Evolutionary conservation across 2,329 filamentous ascomycete genomes (phyloP), one percentile per base, ranked within the genome.

Genomic region (Penicillium psychrosexuale): DNA sequence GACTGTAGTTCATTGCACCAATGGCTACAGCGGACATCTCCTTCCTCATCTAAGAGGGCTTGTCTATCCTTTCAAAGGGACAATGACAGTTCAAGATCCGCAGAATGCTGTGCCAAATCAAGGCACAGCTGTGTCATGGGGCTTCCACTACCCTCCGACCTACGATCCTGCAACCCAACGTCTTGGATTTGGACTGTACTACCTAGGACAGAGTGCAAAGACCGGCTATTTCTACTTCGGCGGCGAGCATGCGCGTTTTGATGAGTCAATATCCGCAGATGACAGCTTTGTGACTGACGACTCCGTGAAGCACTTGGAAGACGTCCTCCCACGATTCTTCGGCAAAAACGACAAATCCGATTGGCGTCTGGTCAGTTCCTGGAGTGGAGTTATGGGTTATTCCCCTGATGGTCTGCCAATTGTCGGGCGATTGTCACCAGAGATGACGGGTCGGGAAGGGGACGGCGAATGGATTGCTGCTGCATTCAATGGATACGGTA

Each of bases 401-500:
- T 80, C 78, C 0, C 68, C 73, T 0, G 80, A 83, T 62, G 77
- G 75, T 1, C 60, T 76, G 27, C 81, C 80, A 0, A 72, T 80
- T 55, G 76, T 88, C 44, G 84, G 84, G 0, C 63, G 69, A 2
- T 73, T 77, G 51, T 77, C 78, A 1, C 69, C 51, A 49, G 66
- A 40, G 70, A 76, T 13, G 57, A 86, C 38, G 6, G 60, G 54
- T 5, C 49, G 65, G 8, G 28, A 30, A 8, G 60, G 65, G 1
- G 44, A 56, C 1, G 62, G 63, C 15, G 69, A 71, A 54, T 88
- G 82, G 80, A 72, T 85, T 2, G 78, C 77, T n/a, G 83, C 80
- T 2, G 79, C 82, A 9, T 88, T 88, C 61, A 84, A 87, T 66
- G 86, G 86, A 1, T 83, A 88, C 68, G 84, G 85, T 0, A 88